Base-by-base conservation (phyloP, 345 rosid species). In the Gossypium australe region DNA sequence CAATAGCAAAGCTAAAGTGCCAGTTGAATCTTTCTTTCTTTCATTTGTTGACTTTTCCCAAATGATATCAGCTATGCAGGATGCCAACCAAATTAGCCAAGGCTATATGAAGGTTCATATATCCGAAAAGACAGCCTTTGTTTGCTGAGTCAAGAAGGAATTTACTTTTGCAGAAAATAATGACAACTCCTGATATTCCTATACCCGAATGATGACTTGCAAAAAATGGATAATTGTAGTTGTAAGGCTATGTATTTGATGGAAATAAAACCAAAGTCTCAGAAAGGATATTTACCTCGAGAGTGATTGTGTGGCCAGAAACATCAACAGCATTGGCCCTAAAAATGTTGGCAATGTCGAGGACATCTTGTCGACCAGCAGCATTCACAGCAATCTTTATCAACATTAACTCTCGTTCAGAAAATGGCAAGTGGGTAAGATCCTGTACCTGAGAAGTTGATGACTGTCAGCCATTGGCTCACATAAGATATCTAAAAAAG, bases 311-410 rank as follows among this genome's bases (percentile, higher is more conserved):
- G 74, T 88, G 94, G 75, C 86, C 91, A 41, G 94, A 90, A 24
- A 90, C 94, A 61, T 90, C 92, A 72, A 88, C 89, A 65, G 92
- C 92, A 79, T 61, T 85, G 74, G 94, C 94, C 74, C 94, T 81
- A 84, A 90, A 90, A 78, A 88, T 88, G 80, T 81, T 85, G 64
- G 92, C 94, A 77, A 83, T 88, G 75, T 90, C 94, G 63, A 90
- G 87, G 69, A 87, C 87, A 78, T 88, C 92, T 66, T 92, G 80
- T 73, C 94, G 80, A 34, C 91, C 91, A 81, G 87, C 60, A 72
- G 86, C 24, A 72, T 90, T 90, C 64, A 84, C 94, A 25, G 94
- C 89, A 55, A 90, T 75, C 83, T 90, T 90, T 74, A 90, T 84
- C 84, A 88, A 80, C 86, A 88, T 86, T 80, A 90, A 64, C 65